phyloP scores from a whole-genome alignment of 1,284 basidiomycete species.

The Ganoderma sinense region DNA sequence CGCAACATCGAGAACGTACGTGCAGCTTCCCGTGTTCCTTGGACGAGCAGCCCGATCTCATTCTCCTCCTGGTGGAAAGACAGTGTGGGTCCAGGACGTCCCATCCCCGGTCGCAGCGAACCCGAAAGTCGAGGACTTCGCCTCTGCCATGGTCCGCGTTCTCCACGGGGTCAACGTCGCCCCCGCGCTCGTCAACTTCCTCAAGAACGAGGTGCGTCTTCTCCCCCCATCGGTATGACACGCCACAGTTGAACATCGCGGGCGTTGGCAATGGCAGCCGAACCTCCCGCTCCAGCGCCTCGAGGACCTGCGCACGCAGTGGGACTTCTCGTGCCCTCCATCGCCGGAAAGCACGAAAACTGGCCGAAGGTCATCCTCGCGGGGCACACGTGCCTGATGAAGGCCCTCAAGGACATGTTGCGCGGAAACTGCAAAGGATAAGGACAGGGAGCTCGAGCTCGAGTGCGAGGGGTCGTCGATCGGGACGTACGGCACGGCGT shows the following conservation, averaged over 20 bases:
- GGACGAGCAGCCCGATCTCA: not conserved
- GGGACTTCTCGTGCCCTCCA: slow-evolving; percentile 80
- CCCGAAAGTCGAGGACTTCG: slow-evolving; percentile 53
- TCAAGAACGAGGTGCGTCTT: slow-evolving; percentile 59
- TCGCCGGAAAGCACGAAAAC: slow-evolving; percentile 77
- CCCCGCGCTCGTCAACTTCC: slow-evolving; percentile 63
- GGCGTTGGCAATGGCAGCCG: slow-evolving; percentile 56
- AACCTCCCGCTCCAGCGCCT: slow-evolving; percentile 55
- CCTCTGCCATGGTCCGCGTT: slow-evolving; percentile 56
- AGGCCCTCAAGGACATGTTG: slow-evolving; percentile 68
- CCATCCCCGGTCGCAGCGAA: slow-evolving; percentile 57
- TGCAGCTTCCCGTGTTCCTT: not conserved
- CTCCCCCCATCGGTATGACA: not conserved
- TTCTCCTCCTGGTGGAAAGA: slow-evolving; percentile 38
- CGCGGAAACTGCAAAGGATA: slow-evolving; percentile 57
- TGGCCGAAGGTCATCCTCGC: slow-evolving; percentile 67
- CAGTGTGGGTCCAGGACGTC: slow-evolving; percentile 82
- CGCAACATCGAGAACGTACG: slow-evolving; percentile 80
- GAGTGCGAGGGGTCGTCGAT: slow-evolving; percentile 87
- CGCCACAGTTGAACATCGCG: not conserved
- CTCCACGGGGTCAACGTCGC: slow-evolving; percentile 67
- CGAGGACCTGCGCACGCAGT: slow-evolving; percentile 68
- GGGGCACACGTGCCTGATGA: slow-evolving; percentile 78
- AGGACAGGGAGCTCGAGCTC: slow-evolving; percentile 56
- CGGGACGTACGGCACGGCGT: slow-evolving; percentile 76